Evolutionary conservation across 1,139 yeast species (phyloP), one percentile per base, ranked within the genome.

Genomic region (Yamadazyma jaroonii): DNA sequence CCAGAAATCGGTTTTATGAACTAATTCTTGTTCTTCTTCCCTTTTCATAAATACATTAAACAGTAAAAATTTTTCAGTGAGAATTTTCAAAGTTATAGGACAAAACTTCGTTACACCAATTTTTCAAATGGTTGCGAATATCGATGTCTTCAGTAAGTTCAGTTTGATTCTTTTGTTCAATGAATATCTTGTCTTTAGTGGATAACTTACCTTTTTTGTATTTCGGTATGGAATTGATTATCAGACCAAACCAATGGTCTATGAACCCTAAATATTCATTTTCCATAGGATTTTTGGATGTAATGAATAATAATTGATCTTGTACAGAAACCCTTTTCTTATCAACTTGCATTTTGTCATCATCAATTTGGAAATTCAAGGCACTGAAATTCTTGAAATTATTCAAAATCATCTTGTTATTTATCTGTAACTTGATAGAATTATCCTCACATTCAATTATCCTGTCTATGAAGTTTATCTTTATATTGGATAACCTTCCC

Each of bases 401-500:
- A 29, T 48, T 47, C 13, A 49, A 48, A 3, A 66, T 56, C 12
- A 53, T 54, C 31, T 49, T 47, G 2, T 47, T 24, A 25, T 36
- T 35, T 4, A 44, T 28, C 17, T 25, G 54, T n/a, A 59, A 41
- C 3, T 58, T 40, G 31, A 32, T 11, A 37, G 41, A 13, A 15
- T 41, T 31, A 14, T 42, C 32, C 3, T 53, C 41, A 30, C 22
- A 9, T 30, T 54, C 52, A 26, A 64, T 49, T 22, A 43, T 36
- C n/a, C 59, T 57, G 25, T 67, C 61, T 1, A 65, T 57, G 35
- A 68, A 63, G 50, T 82, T 81, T 9, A 82, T 53, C 34, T 66
- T 66, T 9, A 73, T 62, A 29, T 62, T 54, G 4, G 60, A 52
- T 7, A 80, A 48, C 39, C 64, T 61, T 3, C 80, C 81, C 24